These are phyloP conservation scores for Plectosphaerella sp. DNA, from an alignment of 2,329 filamentous ascomycete genomes.

Conservation along the genomic window DNA sequence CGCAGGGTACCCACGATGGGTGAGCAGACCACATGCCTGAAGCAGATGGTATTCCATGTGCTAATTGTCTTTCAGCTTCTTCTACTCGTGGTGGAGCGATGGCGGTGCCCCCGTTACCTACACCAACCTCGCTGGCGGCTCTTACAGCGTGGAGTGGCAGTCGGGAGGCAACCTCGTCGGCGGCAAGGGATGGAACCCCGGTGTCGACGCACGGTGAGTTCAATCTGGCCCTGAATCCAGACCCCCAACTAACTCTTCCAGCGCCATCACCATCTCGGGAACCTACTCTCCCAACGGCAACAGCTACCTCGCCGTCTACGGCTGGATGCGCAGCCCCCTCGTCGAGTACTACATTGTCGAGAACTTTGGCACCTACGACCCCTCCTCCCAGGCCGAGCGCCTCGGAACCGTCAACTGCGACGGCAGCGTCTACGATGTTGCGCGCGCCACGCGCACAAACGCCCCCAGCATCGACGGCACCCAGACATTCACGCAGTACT, in stretches of 20 bases:
- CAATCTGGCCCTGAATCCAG: background rate
- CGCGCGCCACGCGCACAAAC: slow-evolving; percentile 30
- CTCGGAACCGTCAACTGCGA: slow-evolving; percentile 29
- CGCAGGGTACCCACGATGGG: too few relatives aligned
- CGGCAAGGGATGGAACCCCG: slow-evolving; percentile 54
- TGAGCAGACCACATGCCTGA: too few relatives aligned
- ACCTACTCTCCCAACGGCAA: slow-evolving; percentile 42
- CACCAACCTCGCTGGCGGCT: slow-evolving; percentile 34
- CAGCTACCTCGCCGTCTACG: slow-evolving; percentile 35
- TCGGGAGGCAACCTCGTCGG: slow-evolving; percentile 47
- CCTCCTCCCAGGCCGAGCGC: slow-evolving; percentile 23
- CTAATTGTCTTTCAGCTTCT: slow-evolving; percentile 15
- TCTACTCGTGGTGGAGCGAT: slow-evolving; percentile 44
- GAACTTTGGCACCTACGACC: slow-evolving; percentile 31
- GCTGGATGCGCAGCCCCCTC: slow-evolving; percentile 30
- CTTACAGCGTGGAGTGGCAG: slow-evolving; percentile 39
- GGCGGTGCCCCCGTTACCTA: slow-evolving; percentile 31
- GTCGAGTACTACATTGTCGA: slow-evolving; percentile 23
- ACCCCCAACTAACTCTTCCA: slow-evolving; percentile 14
- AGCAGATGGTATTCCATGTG: too few relatives aligned
- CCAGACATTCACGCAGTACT: slow-evolving; percentile 46
- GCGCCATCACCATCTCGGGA: slow-evolving; percentile 44
- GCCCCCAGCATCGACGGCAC: slow-evolving; percentile 45
- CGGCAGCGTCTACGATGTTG: slow-evolving; percentile 32
- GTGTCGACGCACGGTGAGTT: slow-evolving; percentile 13